A percentile compares a stretch with the other conserved stretches of the same genome.
phyloP scores from a whole-genome alignment of 1,139 yeast species.

The Yamadazyma buinensis region DNA sequence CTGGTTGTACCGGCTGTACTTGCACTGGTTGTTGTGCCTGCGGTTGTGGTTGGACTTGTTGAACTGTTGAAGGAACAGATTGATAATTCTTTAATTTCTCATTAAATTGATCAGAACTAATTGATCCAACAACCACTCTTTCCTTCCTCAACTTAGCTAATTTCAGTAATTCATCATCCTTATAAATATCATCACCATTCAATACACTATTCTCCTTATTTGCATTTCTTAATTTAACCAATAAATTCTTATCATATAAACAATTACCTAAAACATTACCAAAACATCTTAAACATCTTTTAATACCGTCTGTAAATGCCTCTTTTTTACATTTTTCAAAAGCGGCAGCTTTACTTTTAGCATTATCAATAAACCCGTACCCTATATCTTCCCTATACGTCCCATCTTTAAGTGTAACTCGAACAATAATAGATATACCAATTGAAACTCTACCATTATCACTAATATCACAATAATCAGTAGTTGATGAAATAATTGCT shows the following conservation, averaged over 20 bases:
- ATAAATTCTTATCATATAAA: constrained; percentile 65
- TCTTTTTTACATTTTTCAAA: constrained; percentile 81
- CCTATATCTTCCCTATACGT: constrained; percentile 80
- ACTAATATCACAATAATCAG: constrained; percentile 68
- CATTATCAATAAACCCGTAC: constrained; percentile 74
- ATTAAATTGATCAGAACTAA: constrained; percentile 1
- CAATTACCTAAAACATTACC: constrained; percentile 82
- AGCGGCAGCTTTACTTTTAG: constrained; percentile 65
- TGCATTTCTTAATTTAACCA: constrained; percentile 53
- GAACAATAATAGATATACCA: constrained; percentile 67
- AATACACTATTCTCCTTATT: constrained; percentile 52
- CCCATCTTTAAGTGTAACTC: constrained; percentile 72
- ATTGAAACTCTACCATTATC: constrained; percentile 52
- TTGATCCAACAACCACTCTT: constrained; percentile 8
- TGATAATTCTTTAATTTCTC: constrained; percentile 1
- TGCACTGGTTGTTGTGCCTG: no score
- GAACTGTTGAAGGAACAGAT: not conserved
- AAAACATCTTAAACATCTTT: constrained; percentile 71
- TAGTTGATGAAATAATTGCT: constrained; percentile 58
- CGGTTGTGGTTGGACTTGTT: no score
- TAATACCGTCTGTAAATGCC: constrained; percentile 77
- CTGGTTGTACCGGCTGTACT: not conserved
- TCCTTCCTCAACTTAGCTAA: constrained; percentile 22
- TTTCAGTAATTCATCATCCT: constrained; percentile 34
- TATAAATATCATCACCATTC: constrained; percentile 41